Evolutionary conservation across 371 early-diverging fungal species (phyloP), one percentile per base, ranked within the genome.

Genomic region (Lichtheimia hyalospora): DNA sequence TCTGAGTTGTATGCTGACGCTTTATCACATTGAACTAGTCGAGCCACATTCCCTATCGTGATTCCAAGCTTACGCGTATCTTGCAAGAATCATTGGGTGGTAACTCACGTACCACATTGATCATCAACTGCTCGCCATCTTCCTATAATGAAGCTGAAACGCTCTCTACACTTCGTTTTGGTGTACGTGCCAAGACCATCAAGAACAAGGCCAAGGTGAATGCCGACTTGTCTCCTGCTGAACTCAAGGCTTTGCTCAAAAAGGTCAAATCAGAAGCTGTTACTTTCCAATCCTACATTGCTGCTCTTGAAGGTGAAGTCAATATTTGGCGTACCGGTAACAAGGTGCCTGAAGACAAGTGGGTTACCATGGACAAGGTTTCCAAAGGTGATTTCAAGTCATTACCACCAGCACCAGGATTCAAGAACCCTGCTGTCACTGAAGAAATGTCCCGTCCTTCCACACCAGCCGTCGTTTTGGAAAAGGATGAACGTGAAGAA

Each of bases 181-280:
- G 99, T 72, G 90, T 92, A 82, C 83, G 94, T 59, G 99, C 99
- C 59, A 99, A 99, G 84, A 86, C 91, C 54, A 97, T 99, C 74
- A 97, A 96, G 90, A 97, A 98, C 86, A 96, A 96, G 82, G 97
- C 99, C 73, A 96, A 93, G 80, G 85, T 97, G 70, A 99, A 99
- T 80, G 92, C 92, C 49, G 97, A 96, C 73, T 85, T 94, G 40
- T 90, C 90, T 51, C 91, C 95, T 7, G 89, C 91, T 14, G 97
- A 97, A 65, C 91, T 98, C 66, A 97, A 98, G 80, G 84, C 82
- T 3, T 71, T 95, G 59, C 82, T 98, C 55, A 96, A 96, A 74
- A 91, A 90, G 62, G 85, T 89, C 63, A 94, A 96, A 60, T 71
- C 84, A 15, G 91, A 94, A 58, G 77, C 91, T 10, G 76, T 89